A percentile compares a stretch with the other conserved stretches of the same genome.
Conservation (phyloP, 768 basidiomycete species). For the Tricholomella constricta region DNA sequence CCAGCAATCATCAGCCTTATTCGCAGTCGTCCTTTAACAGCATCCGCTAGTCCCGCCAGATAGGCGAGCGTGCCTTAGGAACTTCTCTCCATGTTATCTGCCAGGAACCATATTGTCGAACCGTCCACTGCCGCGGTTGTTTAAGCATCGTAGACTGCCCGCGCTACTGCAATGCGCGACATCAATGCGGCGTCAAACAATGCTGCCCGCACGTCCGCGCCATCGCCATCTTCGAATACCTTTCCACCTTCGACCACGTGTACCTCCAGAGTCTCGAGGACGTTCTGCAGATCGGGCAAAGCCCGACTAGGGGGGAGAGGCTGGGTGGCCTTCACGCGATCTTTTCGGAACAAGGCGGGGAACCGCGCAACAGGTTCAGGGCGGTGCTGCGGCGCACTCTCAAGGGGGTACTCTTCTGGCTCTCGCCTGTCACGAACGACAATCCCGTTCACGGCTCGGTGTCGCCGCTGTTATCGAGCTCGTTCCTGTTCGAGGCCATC, state of each 20-base stretch:
- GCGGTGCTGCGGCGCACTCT: constrained; percentile 7
- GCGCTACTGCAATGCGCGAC: background rate
- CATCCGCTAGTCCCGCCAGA: no score
- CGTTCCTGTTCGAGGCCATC: background rate
- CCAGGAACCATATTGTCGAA: background rate
- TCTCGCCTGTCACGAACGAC: background rate
- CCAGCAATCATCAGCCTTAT: no score
- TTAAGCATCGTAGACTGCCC: background rate
- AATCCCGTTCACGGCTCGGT: background rate
- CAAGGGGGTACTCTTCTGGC: constrained; percentile 11
- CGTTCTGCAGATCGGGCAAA: background rate
- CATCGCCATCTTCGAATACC: constrained; percentile 12
- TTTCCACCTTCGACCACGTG: constrained; percentile 7
- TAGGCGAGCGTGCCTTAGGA: background rate
- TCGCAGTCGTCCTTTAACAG: no score
- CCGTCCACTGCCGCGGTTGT: constrained; percentile 12
- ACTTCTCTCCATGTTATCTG: constrained; percentile 5
- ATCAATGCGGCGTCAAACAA: constrained; percentile 2
- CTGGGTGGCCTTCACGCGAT: background rate
- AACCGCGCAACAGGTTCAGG: background rate
- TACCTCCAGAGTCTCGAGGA: constrained; percentile 2
- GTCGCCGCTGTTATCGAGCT: background rate
- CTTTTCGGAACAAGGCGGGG: background rate
- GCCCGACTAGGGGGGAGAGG: background rate
- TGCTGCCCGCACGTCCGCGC: constrained; percentile 14